Conservation (phyloP, 2,329 filamentous ascomycete genomes). For the Fusarium staphyleae region DNA sequence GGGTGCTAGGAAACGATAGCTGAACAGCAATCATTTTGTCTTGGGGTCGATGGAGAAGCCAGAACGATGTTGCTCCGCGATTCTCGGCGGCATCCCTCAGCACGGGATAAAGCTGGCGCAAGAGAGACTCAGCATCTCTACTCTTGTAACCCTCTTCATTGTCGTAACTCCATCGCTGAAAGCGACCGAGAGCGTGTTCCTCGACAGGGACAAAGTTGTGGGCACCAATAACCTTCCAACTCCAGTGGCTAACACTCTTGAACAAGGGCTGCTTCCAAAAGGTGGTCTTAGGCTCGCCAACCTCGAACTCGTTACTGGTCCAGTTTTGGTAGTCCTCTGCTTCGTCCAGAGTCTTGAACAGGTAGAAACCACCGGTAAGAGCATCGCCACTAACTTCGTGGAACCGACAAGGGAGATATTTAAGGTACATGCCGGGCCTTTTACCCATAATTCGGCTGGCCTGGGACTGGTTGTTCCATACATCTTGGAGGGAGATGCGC, state of each 20-base stretch:
- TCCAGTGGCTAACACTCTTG: constrained; percentile 15
- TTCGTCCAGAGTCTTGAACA: constrained; percentile 25
- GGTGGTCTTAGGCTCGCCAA: constrained; percentile 29
- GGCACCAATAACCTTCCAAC: constrained; percentile 31
- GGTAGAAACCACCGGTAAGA: constrained; percentile 27
- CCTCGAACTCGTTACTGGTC: constrained; percentile 34
- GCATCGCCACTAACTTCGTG: constrained; percentile 28
- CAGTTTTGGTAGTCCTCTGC: constrained; percentile 23
- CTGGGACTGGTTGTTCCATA: constrained; percentile 28
- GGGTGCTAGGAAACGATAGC: constrained; percentile 17
- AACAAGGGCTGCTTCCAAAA: constrained; percentile 36
- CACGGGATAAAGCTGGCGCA: constrained; percentile 30
- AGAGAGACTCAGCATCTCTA: constrained; percentile 10
- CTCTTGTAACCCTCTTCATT: constrained; percentile 10
- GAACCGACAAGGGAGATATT: constrained; percentile 25
- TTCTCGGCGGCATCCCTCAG: constrained; percentile 26
- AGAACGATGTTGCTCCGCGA: constrained; percentile 23
- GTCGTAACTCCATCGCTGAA: constrained; percentile 33
- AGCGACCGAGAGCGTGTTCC: constrained; percentile 20
- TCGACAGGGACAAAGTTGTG: constrained; percentile 24
- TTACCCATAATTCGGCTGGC: constrained; percentile 29
- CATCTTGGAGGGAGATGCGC: constrained; percentile 22
- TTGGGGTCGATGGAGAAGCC: constrained; percentile 24
- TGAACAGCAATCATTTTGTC: constrained; percentile 27
- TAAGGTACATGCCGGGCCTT: constrained; percentile 32